A percentile compares a stretch with the other conserved stretches of the same genome.
Conservation (phyloP, 352 stramenopile species). For the Pythium myriotylum region DNA sequence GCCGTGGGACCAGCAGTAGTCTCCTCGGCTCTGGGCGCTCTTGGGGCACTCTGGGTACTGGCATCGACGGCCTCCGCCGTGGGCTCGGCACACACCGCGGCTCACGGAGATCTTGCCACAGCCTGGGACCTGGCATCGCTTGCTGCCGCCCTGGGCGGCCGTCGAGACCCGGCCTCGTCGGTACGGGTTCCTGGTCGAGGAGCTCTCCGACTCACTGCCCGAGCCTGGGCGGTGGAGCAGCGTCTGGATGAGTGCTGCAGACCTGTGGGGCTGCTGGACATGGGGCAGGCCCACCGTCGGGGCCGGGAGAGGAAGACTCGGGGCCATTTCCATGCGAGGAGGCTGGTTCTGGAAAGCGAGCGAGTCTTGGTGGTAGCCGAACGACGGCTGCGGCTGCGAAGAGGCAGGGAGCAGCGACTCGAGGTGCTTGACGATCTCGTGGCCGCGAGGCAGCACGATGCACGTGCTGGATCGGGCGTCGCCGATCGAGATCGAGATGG, state of each 20-base stretch:
- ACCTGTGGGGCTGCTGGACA: neutral
- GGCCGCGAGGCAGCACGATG: too few relatives aligned
- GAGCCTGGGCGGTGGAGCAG: neutral
- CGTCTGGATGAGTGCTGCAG: slow-evolving; percentile 1
- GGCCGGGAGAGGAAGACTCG: neutral
- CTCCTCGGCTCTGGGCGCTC: slow-evolving; percentile 56
- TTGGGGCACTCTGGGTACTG: slow-evolving; percentile 50
- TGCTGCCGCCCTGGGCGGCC: slow-evolving; percentile 36
- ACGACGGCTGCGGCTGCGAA: too few relatives aligned
- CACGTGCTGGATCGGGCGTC: too few relatives aligned
- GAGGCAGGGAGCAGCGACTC: slow-evolving; percentile 4
- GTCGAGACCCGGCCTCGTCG: neutral
- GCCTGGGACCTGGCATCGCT: slow-evolving; percentile 55
- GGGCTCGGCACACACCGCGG: slow-evolving; percentile 56
- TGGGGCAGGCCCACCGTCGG: neutral
- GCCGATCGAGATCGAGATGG: too few relatives aligned
- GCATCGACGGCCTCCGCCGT: slow-evolving; percentile 64
- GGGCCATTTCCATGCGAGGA: too few relatives aligned
- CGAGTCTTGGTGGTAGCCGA: too few relatives aligned
- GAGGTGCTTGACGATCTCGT: neutral
- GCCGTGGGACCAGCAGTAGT: slow-evolving; percentile 68
- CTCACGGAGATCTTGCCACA: slow-evolving; percentile 68
- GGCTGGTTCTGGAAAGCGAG: too few relatives aligned
- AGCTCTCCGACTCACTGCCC: neutral
- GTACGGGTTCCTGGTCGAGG: neutral